Conservation (phyloP, 192 early-diverging fungal species). For the Haplosporangium gracile region DNA sequence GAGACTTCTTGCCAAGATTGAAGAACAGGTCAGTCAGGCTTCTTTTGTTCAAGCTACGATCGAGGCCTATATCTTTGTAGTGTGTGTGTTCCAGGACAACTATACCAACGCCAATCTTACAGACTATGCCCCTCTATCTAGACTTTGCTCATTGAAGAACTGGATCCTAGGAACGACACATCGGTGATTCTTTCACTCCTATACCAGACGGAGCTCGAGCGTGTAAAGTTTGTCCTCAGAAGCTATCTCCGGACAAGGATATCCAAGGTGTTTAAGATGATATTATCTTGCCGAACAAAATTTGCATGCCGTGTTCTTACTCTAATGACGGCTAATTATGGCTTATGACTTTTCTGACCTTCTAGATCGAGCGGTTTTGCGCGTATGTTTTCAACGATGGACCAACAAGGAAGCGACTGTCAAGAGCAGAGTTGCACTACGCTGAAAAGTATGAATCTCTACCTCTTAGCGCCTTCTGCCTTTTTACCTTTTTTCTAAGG, state of each 20-base stretch:
- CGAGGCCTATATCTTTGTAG: not conserved
- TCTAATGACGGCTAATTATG: no score
- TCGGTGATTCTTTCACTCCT: conserved; percentile 66
- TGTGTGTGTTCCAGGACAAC: not conserved
- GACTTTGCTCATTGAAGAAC: conserved; percentile 53
- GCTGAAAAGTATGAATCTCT: conserved; percentile 55
- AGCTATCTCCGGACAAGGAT: conserved; percentile 75
- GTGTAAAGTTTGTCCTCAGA: conserved; percentile 73
- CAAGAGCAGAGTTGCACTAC: conserved; percentile 63
- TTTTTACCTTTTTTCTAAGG: not conserved
- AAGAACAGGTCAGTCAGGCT: conserved; percentile 62
- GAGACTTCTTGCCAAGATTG: conserved; percentile 66
- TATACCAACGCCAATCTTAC: not conserved
- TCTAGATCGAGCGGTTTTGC: conserved; percentile 71
- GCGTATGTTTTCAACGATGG: conserved; percentile 56
- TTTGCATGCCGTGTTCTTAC: not conserved
- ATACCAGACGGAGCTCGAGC: conserved; percentile 76
- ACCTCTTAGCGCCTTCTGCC: no score
- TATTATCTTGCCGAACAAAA: not conserved
- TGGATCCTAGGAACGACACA: conserved; percentile 51
- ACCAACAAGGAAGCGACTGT: conserved; percentile 57
- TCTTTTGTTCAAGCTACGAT: not conserved
- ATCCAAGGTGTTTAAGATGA: conserved; percentile 62
- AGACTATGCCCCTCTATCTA: conserved; percentile 13
- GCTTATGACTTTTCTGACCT: not conserved